Evolutionary conservation across 352 stramenopile species (phyloP).

Genomic region (Pythium diclinum): DNA sequence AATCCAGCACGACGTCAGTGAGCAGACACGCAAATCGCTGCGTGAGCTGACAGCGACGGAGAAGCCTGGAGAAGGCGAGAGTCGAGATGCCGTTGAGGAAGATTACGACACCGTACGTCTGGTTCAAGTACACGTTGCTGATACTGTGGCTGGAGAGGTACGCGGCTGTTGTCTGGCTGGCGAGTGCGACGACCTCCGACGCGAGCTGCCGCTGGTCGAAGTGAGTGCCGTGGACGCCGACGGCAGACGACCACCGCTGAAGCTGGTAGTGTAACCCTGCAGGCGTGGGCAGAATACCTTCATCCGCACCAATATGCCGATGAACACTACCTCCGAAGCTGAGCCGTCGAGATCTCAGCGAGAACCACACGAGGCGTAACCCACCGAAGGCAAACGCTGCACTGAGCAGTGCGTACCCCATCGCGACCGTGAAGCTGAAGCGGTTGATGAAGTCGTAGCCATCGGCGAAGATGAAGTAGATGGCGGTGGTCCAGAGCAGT

Average conservation of each 20-base stretch:
- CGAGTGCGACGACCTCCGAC: not conserved
- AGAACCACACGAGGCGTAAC: slow-evolving; percentile 16
- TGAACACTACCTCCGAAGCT: not conserved
- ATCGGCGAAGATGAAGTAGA: slow-evolving; percentile 27
- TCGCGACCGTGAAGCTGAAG: slow-evolving; percentile 2
- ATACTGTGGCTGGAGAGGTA: slow-evolving; percentile 13
- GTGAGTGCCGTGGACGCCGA: slow-evolving; percentile 15
- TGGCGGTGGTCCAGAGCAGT: slow-evolving; percentile 19
- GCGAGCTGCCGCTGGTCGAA: slow-evolving; percentile 8
- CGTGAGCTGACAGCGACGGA: not conserved
- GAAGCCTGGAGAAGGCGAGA: not conserved
- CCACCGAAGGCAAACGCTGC: slow-evolving; percentile 2
- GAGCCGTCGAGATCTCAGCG: not conserved
- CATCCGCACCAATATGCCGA: too few relatives aligned
- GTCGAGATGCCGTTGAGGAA: slow-evolving; percentile 16
- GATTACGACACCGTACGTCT: slow-evolving; percentile 17
- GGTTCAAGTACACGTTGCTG: slow-evolving; percentile 21
- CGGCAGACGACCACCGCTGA: not conserved
- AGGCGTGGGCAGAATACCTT: too few relatives aligned
- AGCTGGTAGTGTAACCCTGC: too few relatives aligned
- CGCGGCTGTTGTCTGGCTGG: slow-evolving; percentile 11
- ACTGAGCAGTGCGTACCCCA: slow-evolving; percentile 9
- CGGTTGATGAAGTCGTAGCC: slow-evolving; percentile 8
- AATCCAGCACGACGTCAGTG: slow-evolving; percentile 25
- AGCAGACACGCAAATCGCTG: slow-evolving; percentile 21